Evolutionary conservation across 2,329 filamentous ascomycete species (phyloP).

Genomic region (Neonectria coccinea): DNA sequence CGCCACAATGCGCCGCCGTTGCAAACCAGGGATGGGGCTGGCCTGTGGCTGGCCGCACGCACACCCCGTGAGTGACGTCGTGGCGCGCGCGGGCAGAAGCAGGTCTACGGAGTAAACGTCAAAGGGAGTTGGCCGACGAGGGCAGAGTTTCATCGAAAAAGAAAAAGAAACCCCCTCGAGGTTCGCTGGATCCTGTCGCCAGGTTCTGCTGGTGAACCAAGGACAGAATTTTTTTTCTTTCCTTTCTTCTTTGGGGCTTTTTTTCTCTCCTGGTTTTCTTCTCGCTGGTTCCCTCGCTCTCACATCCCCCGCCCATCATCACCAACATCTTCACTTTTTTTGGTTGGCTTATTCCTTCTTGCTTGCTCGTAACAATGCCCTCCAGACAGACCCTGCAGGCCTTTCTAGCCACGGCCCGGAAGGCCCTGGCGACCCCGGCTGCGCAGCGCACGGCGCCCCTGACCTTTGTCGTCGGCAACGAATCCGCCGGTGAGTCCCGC

Average conservation of each 20-base stretch:
- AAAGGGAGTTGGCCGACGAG: neutral
- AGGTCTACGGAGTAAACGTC: neutral
- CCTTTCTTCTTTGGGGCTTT: neutral
- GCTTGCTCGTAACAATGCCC: conserved; percentile 41
- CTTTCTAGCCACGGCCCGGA: conserved; percentile 65
- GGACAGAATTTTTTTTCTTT: neutral
- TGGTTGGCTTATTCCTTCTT: neutral
- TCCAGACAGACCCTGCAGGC: conserved; percentile 35
- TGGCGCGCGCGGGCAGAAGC: neutral
- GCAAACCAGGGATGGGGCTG: neutral
- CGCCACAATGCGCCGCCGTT: neutral
- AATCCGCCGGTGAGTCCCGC: conserved; percentile 68
- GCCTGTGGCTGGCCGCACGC: too few relatives aligned
- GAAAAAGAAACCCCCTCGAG: neutral
- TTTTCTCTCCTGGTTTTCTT: neutral
- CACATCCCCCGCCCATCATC: neutral
- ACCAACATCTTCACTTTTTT: neutral
- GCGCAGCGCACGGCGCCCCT: conserved; percentile 61
- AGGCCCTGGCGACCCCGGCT: conserved; percentile 58
- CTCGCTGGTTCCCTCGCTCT: neutral
- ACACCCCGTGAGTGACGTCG: conserved; percentile 1
- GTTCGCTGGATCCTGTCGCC: neutral
- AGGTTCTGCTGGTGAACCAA: neutral
- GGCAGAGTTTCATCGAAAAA: neutral
- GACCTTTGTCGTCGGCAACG: conserved; percentile 74